phyloP scores from a whole-genome alignment of 352 stramenopile genomes.

The Aphanomyces stellatus region DNA sequence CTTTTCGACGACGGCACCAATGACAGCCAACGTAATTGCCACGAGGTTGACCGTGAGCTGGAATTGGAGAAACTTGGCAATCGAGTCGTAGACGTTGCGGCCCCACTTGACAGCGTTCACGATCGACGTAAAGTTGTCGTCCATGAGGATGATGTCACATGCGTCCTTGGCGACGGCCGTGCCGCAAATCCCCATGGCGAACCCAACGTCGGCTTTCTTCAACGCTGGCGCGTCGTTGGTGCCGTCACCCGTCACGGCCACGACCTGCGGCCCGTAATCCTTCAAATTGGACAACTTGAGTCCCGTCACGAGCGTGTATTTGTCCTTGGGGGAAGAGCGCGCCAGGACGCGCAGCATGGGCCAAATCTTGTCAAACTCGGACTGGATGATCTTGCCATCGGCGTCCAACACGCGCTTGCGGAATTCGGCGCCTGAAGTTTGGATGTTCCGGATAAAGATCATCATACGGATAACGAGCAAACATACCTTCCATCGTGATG shows the following conservation, averaged over 20 bases:
- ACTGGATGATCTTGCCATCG: slow-evolving; percentile 61
- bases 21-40: slow-evolving; percentile 88
- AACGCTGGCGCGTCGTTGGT: slow-evolving; percentile 96
- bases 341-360: slow-evolving; percentile 87
- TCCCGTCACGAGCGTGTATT: slow-evolving; percentile 94
- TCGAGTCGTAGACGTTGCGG: slow-evolving; percentile 94
- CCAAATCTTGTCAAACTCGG: slow-evolving; percentile 90
- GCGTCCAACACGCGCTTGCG: slow-evolving; percentile 50
- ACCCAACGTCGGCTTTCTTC: slow-evolving; percentile 95
- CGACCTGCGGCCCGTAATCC: slow-evolving; percentile 76
- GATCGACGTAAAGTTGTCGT: slow-evolving; percentile 96
- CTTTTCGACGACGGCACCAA: slow-evolving; percentile 72
- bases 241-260: slow-evolving; percentile 95
- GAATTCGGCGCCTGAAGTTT: slow-evolving; percentile 61
- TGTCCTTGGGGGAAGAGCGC: slow-evolving; percentile 93
- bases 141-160: slow-evolving; percentile 94
- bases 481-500: slow-evolving; percentile 50
- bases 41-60: slow-evolving; percentile 97
- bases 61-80: slow-evolving; percentile 98
- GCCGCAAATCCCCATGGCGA: slow-evolving; percentile 94
- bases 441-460: too few relatives aligned
- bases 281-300: slow-evolving; percentile 78
- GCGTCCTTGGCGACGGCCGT: slow-evolving; percentile 93
- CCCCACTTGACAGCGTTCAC: slow-evolving; percentile 95
- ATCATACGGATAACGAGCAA: too few relatives aligned